These are phyloP conservation scores for Silybum marianum DNA, from an alignment of 129 eudicot genomes.

Conservation along the genomic window DNA sequence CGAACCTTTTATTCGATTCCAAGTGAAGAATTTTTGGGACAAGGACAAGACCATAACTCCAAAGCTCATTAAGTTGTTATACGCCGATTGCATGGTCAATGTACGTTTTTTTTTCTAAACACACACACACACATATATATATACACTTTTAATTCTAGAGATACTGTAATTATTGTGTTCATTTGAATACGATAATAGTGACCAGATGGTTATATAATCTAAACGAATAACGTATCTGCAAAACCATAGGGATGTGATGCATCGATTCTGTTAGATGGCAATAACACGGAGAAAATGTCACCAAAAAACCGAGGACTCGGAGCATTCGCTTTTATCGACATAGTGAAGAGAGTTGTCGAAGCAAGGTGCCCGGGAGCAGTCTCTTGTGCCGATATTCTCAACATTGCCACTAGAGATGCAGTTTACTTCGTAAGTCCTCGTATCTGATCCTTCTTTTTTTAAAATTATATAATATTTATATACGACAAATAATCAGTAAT, in stretches of 20 bases:
- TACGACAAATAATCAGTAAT: neutral
- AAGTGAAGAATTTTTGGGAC: constrained; percentile 41
- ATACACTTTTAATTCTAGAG: neutral
- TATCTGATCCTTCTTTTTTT: neutral
- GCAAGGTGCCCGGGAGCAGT: constrained; percentile 64
- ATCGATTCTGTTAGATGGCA: constrained; percentile 77
- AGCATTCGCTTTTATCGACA: constrained; percentile 58
- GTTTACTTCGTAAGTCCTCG: constrained; percentile 45
- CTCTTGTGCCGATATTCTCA: constrained; percentile 88
- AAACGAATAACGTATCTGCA: neutral
- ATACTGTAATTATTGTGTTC: neutral
- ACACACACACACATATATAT: no score
- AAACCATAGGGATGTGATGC: constrained; percentile 87
- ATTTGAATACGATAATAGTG: neutral
- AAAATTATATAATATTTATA: neutral
- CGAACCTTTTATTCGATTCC: constrained; percentile 62
- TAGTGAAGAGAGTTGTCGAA: constrained; percentile 71
- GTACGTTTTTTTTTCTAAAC: constrained; percentile 43
- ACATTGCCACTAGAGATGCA: constrained; percentile 76
- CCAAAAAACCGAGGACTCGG: constrained; percentile 59
- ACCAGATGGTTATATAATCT: neutral
- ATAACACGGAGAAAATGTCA: constrained; percentile 61
- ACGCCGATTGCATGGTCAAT: constrained; percentile 88
- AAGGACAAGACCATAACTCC: constrained; percentile 59
- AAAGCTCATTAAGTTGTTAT: constrained; percentile 75